Evolutionary conservation across 1,284 basidiomycete genomes (phyloP), one percentile per base, ranked within the genome.

Genomic region (Ceraceosorus guamensis): DNA sequence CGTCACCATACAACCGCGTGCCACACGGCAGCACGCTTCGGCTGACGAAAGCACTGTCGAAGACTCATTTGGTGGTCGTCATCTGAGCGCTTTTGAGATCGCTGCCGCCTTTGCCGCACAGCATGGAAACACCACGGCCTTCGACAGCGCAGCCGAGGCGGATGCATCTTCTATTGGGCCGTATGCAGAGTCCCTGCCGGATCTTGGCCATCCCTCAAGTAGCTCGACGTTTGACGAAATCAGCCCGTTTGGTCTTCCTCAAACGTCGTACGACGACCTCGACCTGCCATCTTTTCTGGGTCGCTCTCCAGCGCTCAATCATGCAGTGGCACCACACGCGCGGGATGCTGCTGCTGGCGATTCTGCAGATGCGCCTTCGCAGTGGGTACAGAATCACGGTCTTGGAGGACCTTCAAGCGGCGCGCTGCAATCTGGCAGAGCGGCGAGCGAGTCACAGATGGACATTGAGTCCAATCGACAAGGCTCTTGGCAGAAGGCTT

Each of bases 201-300:
- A 56, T 35, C 41, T 55, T 11, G 18, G 52, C 2, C 18, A 37
- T 7, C 24, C 49, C 14, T 24, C 50, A 13, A 46, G 32, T n/a
- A n/a, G n/a, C n/a, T n/a, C n/a, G n/a, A n/a, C n/a, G n/a, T 39
- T 48, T 30, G 30, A 14, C 6, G 55, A 33, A 33, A 44, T 56
- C 33, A 18, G 41, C 18, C 39, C 31, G 32, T 5, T 10, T 32
- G 39, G 30, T 32, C 5, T 53, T 11, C 6, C 37, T 5, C 55
- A 54, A 16, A 53, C 47, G 13, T 56, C 54, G 35, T 60, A 60
- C 56, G 57, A 60, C 50, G 57, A 60, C 53, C 41, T 60, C 13
- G 57, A 60, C 39, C 49, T 60, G 2, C 55, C 56, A 4, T 33
- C 57, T 6, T 56, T 60, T 18, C 47, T 60, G 35, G 44, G 45